Conservation (phyloP, 2,329 filamentous ascomycete species). For the Colletotrichum viniferum region DNA sequence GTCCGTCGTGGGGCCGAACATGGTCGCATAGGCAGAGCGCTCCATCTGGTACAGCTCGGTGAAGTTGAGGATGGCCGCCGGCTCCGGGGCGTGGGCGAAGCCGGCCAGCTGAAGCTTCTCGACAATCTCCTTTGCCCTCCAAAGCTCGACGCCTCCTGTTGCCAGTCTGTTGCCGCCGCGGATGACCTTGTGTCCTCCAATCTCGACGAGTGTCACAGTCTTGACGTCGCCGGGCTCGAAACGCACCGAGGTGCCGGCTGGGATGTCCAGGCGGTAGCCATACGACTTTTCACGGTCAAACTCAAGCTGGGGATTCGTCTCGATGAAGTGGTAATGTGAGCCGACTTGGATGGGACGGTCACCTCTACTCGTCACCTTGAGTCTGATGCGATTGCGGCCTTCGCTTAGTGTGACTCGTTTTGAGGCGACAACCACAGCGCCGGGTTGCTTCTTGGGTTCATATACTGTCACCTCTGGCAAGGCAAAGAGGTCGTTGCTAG, state of each 20-base stretch:
- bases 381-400: conserved; percentile 71
- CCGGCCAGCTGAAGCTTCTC: conserved; percentile 70
- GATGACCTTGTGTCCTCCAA: conserved; percentile 80
- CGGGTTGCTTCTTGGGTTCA: conserved; percentile 71
- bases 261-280: conserved; percentile 86
- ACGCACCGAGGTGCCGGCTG: conserved; percentile 88
- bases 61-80: conserved; percentile 54
- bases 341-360: conserved; percentile 92
- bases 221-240: conserved; percentile 94
- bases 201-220: conserved; percentile 89
- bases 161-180: conserved; percentile 84
- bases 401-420: conserved; percentile 73
- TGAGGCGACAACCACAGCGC: conserved; percentile 77
- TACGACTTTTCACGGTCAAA: conserved; percentile 87
- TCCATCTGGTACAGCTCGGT: conserved; percentile 74
- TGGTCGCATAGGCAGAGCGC: conserved; percentile 77
- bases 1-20: conserved; percentile 93
- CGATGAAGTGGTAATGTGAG: conserved; percentile 95
- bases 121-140: conserved; percentile 69
- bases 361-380: conserved; percentile 84
- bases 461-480: conserved; percentile 69
- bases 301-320: conserved; percentile 87
- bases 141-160: conserved; percentile 70
- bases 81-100: conserved; percentile 78
- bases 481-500: conserved; percentile 70